Conservation (phyloP, 345 rosid species). For the Camelina hispida region DNA sequence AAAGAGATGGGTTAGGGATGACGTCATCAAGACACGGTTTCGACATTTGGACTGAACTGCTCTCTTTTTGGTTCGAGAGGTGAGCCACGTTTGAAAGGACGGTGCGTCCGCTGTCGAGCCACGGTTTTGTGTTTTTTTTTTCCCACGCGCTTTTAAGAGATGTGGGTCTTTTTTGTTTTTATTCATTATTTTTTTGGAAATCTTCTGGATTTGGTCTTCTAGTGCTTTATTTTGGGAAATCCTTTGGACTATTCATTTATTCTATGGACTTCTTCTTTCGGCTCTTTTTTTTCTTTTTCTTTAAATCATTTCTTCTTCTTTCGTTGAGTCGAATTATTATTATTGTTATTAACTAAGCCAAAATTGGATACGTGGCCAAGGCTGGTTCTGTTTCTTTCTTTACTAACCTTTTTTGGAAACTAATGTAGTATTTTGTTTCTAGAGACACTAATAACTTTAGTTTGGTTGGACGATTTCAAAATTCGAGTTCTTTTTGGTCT, state of each 20-base stretch:
- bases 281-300: background rate
- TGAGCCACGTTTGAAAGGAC: slow-evolving; percentile 36
- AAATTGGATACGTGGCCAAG: background rate
- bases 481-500: background rate
- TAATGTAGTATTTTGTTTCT: too few species aligned
- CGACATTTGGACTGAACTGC: slow-evolving; percentile 23
- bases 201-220: background rate
- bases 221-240: background rate
- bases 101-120: slow-evolving; percentile 42
- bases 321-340: too few species aligned
- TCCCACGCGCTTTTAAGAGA: slow-evolving; percentile 31
- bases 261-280: background rate
- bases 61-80: slow-evolving; percentile 31
- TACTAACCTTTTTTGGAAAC: background rate
- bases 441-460: background rate
- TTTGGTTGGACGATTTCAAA: background rate
- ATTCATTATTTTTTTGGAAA: background rate
- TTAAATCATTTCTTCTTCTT: too few species aligned
- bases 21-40: slow-evolving; percentile 38
- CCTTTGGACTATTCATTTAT: background rate
- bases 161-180: background rate
- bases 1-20: background rate
- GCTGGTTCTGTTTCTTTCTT: background rate
- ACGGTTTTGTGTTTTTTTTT: slow-evolving; percentile 16
- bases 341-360: background rate